Conservation (phyloP, 768 basidiomycete species). For the Lactarius sanguifluus region DNA sequence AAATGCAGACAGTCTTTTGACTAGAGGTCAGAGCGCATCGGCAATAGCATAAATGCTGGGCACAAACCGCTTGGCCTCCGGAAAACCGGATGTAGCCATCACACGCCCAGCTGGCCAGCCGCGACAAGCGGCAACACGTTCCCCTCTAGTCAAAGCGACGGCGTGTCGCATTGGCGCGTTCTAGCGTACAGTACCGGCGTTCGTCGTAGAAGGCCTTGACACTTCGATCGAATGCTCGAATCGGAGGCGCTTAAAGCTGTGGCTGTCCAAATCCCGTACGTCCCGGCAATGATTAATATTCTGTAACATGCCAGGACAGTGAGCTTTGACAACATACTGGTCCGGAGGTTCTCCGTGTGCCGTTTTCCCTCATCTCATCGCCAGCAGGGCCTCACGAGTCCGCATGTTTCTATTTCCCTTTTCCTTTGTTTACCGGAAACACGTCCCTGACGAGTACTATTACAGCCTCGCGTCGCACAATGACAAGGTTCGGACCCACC, state of each 20-base stretch:
- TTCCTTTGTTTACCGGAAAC: background rate
- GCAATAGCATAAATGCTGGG: background rate
- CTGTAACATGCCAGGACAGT: background rate
- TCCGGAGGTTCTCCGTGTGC: too few relatives aligned
- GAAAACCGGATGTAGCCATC: background rate
- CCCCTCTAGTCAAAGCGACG: background rate
- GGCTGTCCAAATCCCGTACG: constrained; percentile 3
- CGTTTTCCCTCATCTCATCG: too few relatives aligned
- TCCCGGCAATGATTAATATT: background rate
- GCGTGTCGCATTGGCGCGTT: background rate
- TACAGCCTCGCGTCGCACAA: background rate
- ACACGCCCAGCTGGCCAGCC: background rate
- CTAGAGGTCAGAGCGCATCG: background rate
- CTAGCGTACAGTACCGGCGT: background rate
- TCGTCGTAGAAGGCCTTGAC: background rate
- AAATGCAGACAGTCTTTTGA: too few relatives aligned
- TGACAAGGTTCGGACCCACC: background rate
- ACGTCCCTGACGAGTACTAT: background rate
- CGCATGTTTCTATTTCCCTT: background rate
- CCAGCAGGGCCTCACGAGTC: too few relatives aligned
- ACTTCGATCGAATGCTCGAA: background rate
- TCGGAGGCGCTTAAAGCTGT: background rate
- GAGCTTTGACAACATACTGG: background rate
- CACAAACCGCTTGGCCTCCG: background rate
- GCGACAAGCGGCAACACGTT: background rate